Conservation (phyloP, 2,329 filamentous ascomycete genomes). For the Colletotrichum sublineola region DNA sequence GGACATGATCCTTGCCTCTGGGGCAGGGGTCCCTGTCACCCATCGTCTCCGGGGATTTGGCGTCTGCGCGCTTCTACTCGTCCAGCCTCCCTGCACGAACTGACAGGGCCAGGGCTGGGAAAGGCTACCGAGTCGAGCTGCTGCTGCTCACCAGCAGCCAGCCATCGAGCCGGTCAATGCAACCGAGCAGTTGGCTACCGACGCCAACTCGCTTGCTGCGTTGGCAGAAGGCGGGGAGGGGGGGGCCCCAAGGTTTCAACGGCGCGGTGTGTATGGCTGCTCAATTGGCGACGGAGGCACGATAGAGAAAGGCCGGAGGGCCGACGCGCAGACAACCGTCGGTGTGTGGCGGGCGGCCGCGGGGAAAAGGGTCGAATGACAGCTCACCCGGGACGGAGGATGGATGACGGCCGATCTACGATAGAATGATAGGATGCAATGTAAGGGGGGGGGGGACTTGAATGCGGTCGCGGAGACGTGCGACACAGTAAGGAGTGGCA, state of each 20-base stretch:
- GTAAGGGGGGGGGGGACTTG: background rate
- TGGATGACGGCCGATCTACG: conserved; percentile 19
- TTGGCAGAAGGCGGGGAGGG: conserved; percentile 15
- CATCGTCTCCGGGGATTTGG: conserved; percentile 21
- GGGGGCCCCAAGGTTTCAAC: conserved; percentile 18
- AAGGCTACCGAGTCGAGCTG: conserved; percentile 1
- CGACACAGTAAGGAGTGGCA: background rate
- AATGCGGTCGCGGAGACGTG: background rate
- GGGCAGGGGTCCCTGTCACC: conserved; percentile 19
- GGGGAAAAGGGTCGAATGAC: background rate
- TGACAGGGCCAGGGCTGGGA: conserved; percentile 22
- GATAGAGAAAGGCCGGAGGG: background rate
- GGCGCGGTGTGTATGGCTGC: conserved; percentile 24
- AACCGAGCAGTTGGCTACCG: conserved; percentile 23
- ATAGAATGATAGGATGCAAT: no score
- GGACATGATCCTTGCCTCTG: conserved; percentile 7
- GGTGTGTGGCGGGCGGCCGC: conserved; percentile 21
- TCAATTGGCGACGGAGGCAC: conserved; percentile 22
- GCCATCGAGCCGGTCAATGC: background rate
- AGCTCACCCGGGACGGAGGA: conserved; percentile 9
- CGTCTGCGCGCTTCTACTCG: conserved; percentile 40
- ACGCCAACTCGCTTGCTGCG: conserved; percentile 19
- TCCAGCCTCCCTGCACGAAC: conserved; percentile 39
- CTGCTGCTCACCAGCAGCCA: background rate
- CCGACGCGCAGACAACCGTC: conserved; percentile 11